Evolutionary conservation across 2,329 filamentous ascomycete genomes (phyloP).

Genomic region (Orbilia blumenaviensis): DNA sequence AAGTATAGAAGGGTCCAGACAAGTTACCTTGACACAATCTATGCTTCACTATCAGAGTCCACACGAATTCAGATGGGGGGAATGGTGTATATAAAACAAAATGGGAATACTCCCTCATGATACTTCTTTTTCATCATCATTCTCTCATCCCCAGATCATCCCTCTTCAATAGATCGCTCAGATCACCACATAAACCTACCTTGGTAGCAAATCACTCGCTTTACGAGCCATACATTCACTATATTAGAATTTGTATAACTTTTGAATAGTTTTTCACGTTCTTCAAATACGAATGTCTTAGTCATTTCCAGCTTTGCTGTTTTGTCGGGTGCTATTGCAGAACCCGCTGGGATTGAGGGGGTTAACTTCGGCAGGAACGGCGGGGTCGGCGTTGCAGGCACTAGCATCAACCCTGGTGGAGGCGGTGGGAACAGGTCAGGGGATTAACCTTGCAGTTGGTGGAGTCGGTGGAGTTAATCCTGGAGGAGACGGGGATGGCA

Average conservation of each 20-base stretch:
- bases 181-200: slow-evolving; percentile 33
- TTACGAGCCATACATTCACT: slow-evolving; percentile 6
- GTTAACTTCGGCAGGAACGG: background rate
- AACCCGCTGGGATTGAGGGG: background rate
- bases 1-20: too few relatives aligned
- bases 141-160: background rate
- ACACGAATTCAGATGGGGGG: background rate
- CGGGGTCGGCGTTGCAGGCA: background rate
- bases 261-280: slow-evolving; percentile 8
- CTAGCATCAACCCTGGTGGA: background rate
- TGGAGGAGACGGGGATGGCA: background rate
- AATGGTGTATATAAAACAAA: slow-evolving; percentile 45
- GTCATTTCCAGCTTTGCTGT: slow-evolving; percentile 12
- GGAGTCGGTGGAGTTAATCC: background rate
- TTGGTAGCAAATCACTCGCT: slow-evolving; percentile 11
- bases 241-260: slow-evolving; percentile 19
- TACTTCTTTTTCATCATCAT: slow-evolving; percentile 32
- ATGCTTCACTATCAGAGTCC: background rate
- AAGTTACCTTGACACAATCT: too few relatives aligned
- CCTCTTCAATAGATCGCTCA: slow-evolving; percentile 9
- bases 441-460: too few relatives aligned
- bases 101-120: background rate
- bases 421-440: too few relatives aligned
- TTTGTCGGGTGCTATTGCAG: slow-evolving; percentile 18
- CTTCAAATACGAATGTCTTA: slow-evolving; percentile 47